Conservation (phyloP, 345 rosid species). For the Trapa bicornis region DNA sequence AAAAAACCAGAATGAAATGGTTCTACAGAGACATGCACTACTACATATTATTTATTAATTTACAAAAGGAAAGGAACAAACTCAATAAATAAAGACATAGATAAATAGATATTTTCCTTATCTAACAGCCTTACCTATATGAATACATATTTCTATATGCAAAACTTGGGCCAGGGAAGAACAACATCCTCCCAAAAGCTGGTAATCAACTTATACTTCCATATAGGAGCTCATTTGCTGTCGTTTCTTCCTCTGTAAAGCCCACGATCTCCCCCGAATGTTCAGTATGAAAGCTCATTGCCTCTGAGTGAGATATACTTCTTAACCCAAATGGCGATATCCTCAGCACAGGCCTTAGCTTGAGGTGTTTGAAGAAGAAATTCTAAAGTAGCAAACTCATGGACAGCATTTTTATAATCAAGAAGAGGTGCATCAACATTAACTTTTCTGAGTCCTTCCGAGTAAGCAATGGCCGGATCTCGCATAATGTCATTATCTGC, state of each 20-base stretch:
- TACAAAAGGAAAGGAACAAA: background rate
- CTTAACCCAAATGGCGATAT: conserved; percentile 85
- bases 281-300: conserved; percentile 79
- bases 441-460: conserved; percentile 64
- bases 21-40: background rate
- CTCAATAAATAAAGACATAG: background rate
- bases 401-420: conserved; percentile 84
- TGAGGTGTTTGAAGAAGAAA: conserved; percentile 79
- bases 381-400: conserved; percentile 86
- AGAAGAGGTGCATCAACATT: conserved; percentile 82
- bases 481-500: conserved; percentile 97
- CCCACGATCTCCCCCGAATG: background rate
- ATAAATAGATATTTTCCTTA: background rate
- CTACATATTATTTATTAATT: conserved; percentile 1
- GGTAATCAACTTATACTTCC: background rate
- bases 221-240: background rate
- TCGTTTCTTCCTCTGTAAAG: background rate
- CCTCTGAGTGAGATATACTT: conserved; percentile 76
- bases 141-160: background rate
- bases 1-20: background rate
- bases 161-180: conserved; percentile 1
- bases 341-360: conserved; percentile 88
- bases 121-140: conserved; percentile 5
- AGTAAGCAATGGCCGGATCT: conserved; percentile 81
- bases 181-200: background rate